These are phyloP conservation scores for Simplicillium sp. DNA, from an alignment of 2,329 filamentous ascomycete species.

Conservation along the genomic window DNA sequence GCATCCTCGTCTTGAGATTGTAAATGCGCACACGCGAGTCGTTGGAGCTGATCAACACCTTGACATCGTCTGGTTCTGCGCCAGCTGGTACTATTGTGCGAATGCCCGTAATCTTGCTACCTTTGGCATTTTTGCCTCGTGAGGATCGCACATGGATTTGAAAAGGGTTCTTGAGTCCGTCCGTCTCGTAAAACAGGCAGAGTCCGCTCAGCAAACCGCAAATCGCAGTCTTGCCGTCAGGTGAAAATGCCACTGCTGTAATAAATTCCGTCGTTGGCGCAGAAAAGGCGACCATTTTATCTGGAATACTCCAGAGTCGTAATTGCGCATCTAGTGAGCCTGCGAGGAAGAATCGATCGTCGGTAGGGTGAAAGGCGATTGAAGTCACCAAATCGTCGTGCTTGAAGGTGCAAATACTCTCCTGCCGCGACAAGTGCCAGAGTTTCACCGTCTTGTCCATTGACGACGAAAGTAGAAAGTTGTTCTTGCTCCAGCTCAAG, in stretches of 20 bases:
- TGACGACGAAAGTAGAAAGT: slow-evolving; percentile 87
- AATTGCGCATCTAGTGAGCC: slow-evolving; percentile 85
- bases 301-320: slow-evolving; percentile 91
- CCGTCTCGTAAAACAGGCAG: slow-evolving; percentile 87
- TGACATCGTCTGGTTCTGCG: slow-evolving; percentile 53
- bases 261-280: slow-evolving; percentile 75
- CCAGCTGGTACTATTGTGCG: slow-evolving; percentile 51
- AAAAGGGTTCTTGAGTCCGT: slow-evolving; percentile 72
- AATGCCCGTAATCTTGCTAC: slow-evolving; percentile 95
- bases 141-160: slow-evolving; percentile 92
- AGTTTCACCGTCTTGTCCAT: slow-evolving; percentile 97
- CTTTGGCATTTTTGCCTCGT: slow-evolving; percentile 86
- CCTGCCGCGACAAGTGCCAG: slow-evolving; percentile 79
- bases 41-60: slow-evolving; percentile 86
- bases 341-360: slow-evolving; percentile 94
- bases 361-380: slow-evolving; percentile 85
- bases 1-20: slow-evolving; percentile 70
- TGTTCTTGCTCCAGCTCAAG: slow-evolving; percentile 98
- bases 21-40: slow-evolving; percentile 89
- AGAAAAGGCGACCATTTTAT: slow-evolving; percentile 83
- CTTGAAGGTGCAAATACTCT: slow-evolving; percentile 88
- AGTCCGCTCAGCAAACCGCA: slow-evolving; percentile 79
- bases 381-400: slow-evolving; percentile 94
- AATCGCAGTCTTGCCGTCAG: slow-evolving; percentile 82
- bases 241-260: slow-evolving; percentile 87